A percentile compares a stretch with the other conserved stretches of the same genome.
phyloP scores from a whole-genome alignment of 2,329 filamentous ascomycete species.

The Pestalotiopsis sp. region DNA sequence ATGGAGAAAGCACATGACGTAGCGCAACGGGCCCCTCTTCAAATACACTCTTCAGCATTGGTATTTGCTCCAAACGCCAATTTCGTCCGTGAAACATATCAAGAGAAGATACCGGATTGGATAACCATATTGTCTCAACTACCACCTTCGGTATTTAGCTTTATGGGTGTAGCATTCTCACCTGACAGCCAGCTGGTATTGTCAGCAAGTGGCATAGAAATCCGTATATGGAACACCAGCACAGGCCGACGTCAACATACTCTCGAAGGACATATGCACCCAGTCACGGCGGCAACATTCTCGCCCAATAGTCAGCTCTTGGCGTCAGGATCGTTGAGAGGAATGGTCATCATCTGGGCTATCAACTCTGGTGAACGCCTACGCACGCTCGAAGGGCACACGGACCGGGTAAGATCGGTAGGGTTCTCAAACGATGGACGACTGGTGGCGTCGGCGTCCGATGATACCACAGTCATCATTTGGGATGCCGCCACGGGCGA shows the following conservation, averaged over 20 bases:
- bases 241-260: not conserved
- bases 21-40: constrained; percentile 25
- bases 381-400: not conserved
- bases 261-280: not conserved
- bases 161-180: constrained; percentile 14
- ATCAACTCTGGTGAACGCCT: not conserved
- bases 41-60: constrained; percentile 32
- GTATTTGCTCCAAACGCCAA: constrained; percentile 27
- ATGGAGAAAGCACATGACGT: too few species aligned
- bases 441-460: not conserved
- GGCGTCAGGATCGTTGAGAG: not conserved
- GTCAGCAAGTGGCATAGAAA: constrained; percentile 8
- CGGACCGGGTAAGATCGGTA: not conserved
- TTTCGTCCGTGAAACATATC: too few species aligned
- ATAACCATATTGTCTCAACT: too few species aligned
- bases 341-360: not conserved
- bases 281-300: not conserved
- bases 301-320: not conserved
- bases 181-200: constrained; percentile 19
- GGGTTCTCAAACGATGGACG: not conserved
- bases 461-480: not conserved
- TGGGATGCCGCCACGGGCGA: not conserved
- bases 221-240: not conserved
- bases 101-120: too few species aligned
- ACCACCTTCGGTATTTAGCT: too few species aligned